phyloP scores from a whole-genome alignment of 805 yeast genomes.

The Saccharomycodes ludwigii region DNA sequence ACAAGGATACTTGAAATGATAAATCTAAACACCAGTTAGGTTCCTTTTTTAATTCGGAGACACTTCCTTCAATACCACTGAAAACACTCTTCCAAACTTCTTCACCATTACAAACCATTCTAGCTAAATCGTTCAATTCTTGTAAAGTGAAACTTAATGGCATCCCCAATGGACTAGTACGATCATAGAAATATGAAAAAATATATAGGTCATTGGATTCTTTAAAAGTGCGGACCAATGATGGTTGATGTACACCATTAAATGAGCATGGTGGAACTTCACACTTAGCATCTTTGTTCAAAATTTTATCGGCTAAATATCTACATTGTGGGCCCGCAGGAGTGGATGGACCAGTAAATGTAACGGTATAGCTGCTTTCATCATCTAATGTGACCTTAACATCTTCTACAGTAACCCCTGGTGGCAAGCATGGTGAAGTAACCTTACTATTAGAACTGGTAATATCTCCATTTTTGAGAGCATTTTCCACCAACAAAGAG shows the following conservation, averaged over 20 bases:
- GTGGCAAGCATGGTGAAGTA: slow-evolving; percentile 80
- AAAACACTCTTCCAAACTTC: slow-evolving; percentile 58
- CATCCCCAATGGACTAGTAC: slow-evolving; percentile 90
- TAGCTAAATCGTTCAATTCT: slow-evolving; percentile 74
- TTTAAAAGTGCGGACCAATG: slow-evolving; percentile 66
- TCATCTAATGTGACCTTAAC: slow-evolving; percentile 47
- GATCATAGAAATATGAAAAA: slow-evolving; percentile 91
- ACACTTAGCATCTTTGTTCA: slow-evolving; percentile 78
- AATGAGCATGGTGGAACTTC: slow-evolving; percentile 75
- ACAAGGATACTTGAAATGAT: slow-evolving; percentile 76
- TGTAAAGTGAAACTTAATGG: slow-evolving; percentile 77
- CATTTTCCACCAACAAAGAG: slow-evolving; percentile 42
- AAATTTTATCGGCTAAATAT: slow-evolving; percentile 62
- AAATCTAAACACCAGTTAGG: slow-evolving; percentile 94
- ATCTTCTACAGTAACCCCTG: slow-evolving; percentile 47
- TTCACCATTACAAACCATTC: slow-evolving; percentile 77
- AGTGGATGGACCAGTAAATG: slow-evolving; percentile 50
- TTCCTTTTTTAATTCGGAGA: slow-evolving; percentile 54
- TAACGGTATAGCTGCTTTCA: slow-evolving; percentile 37
- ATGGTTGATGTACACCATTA: slow-evolving; percentile 96
- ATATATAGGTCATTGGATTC: slow-evolving; percentile 67
- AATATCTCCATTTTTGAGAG: slow-evolving; percentile 30
- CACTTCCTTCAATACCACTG: slow-evolving; percentile 53
- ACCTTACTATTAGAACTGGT: slow-evolving; percentile 34
- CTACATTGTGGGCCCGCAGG: slow-evolving; percentile 82